Evolutionary conservation across 768 basidiomycete species (phyloP), one percentile per base, ranked within the genome.

Genomic region (Termitomyces sp.): DNA sequence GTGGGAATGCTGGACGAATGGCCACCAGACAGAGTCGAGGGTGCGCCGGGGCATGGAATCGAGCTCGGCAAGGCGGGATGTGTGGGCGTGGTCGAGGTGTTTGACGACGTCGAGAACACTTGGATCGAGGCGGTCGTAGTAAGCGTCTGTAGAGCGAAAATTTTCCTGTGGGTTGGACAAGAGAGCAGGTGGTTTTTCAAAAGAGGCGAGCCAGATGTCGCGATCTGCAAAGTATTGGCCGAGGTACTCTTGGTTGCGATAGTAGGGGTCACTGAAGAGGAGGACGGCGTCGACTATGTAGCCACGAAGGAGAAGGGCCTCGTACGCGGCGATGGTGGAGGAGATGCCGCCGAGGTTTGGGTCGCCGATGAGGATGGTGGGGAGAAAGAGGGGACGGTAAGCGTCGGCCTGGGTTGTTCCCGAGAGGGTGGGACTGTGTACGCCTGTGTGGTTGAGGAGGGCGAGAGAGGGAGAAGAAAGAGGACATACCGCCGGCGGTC

Each of bases 261-360:
- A 98, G 63, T 94, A 94, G 10, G 84, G 75, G 57, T 97, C 93
- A 4, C 81, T 82, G 72, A 98, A 93, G 61, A 95, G 77, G 24
- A 98, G 67, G 30, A 98, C 80, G 24, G 88, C 83, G 53, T 95
- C 92, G 63, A 98, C 77, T 56, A 85, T 85, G 73, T 93, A 98
- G 24, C 96, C 96, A 5, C 96, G 85, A n/a, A 96, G 75, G 6
- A 87, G 66, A 32, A 98, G 84, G 18, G 95, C 90, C 70, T 98
- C 96, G 72, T 93, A 98, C 0, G 96, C 83, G 1, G 95, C 85
- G 58, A 98, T 88, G 0, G 96, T 98, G 5, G 80, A 76, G 14
- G 93, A 95, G 50, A 98, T 98, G 1, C 96, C 96, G 24, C 96
- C 96, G 5, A 99, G 87, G 47, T 85, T 86, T 0, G 91, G 84